Conservation (phyloP, 805 yeast species). For the Metschnikowia matae region DNA sequence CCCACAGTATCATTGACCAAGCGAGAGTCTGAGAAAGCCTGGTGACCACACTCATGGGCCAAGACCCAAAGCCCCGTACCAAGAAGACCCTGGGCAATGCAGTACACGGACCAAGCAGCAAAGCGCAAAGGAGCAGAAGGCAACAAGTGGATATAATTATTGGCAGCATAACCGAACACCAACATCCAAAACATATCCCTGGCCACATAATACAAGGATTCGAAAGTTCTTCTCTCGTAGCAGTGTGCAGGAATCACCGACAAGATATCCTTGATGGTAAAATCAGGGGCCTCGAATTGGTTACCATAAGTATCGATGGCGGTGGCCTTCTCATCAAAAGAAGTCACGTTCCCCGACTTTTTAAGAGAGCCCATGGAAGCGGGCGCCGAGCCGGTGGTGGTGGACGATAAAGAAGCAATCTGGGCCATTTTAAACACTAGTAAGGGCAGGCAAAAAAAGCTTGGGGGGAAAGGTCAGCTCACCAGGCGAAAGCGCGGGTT, state of each 20-base stretch:
- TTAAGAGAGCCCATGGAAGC: constrained; percentile 15
- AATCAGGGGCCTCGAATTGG: constrained; percentile 69
- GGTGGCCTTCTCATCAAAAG: constrained; percentile 32
- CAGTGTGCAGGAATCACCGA: constrained; percentile 70
- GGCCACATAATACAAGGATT: constrained; percentile 60
- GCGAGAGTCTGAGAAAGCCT: constrained; percentile 72
- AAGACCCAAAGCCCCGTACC: constrained; percentile 80
- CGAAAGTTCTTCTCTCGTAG: constrained; percentile 56
- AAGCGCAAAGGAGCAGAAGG: constrained; percentile 38
- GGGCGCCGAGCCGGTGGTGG: constrained; percentile 8
- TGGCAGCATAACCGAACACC: constrained; percentile 50
- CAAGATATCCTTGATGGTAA: constrained; percentile 69
- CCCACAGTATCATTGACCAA: constrained; percentile 75
- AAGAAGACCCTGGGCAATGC: constrained; percentile 56
- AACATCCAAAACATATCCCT: constrained; percentile 56
- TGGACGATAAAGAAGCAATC: constrained; percentile 12
- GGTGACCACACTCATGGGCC: constrained; percentile 92
- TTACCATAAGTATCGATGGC: constrained; percentile 62
- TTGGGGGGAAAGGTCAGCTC: not conserved
- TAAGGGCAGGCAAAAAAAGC: constrained; percentile 1
- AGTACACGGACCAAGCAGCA: constrained; percentile 55
- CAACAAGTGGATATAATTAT: constrained; percentile 47
- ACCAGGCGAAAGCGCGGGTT: not conserved
- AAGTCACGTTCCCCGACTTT: constrained; percentile 41
- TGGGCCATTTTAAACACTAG: constrained; percentile 11